phyloP scores from a whole-genome alignment of 2,329 filamentous ascomycete species.

The Alternaria conjuncta region DNA sequence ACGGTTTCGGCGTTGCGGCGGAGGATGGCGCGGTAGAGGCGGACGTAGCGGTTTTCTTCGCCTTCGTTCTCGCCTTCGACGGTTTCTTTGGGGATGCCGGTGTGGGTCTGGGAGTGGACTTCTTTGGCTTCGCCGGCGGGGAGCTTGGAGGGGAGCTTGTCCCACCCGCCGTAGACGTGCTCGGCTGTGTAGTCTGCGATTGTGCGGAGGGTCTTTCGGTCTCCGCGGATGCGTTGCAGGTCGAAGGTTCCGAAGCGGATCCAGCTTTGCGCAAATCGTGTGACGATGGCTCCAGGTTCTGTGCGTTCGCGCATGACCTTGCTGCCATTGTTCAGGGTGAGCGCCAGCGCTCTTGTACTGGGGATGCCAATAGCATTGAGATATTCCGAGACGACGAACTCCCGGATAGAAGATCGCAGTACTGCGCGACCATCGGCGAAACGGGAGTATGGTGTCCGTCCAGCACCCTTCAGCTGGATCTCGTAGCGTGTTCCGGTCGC shows the following conservation, averaged over 20 bases:
- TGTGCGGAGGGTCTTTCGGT: constrained; percentile 74
- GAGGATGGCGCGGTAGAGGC: constrained; percentile 86
- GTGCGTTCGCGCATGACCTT: constrained; percentile 78
- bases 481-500: constrained; percentile 78
- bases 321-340: constrained; percentile 69
- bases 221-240: constrained; percentile 80
- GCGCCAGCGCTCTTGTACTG: constrained; percentile 81
- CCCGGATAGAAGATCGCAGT: constrained; percentile 86
- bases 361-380: constrained; percentile 86
- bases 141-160: constrained; percentile 71
- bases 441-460: constrained; percentile 89
- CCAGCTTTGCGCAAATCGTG: constrained; percentile 91
- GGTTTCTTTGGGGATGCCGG: constrained; percentile 61
- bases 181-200: constrained; percentile 85
- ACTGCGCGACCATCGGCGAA: constrained; percentile 98
- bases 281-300: constrained; percentile 91
- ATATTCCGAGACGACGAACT: constrained; percentile 91
- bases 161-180: constrained; percentile 87
- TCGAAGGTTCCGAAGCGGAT: constrained; percentile 95
- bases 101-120: constrained; percentile 50
- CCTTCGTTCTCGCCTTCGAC: constrained; percentile 71
- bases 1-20: constrained; percentile 87
- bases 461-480: constrained; percentile 92
- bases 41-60: constrained; percentile 84
- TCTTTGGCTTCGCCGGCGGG: constrained; percentile 57